Conservation (phyloP, 768 basidiomycete species). For the Leccinum barrowsii region DNA sequence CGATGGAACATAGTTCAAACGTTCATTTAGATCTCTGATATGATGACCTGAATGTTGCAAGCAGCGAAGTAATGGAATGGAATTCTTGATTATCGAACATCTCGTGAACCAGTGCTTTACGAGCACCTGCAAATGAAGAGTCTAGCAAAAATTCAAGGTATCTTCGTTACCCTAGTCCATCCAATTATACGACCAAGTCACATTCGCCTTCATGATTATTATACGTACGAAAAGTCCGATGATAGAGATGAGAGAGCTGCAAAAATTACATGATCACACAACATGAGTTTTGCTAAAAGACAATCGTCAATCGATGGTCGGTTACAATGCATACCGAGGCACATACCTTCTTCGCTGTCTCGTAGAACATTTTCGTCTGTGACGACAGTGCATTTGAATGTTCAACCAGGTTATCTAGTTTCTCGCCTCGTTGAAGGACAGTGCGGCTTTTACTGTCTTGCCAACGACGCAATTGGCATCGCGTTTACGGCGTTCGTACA, state of each 20-base stretch:
- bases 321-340: not conserved
- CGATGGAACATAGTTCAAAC: no score
- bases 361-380: slow-evolving; percentile 98
- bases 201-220: slow-evolving; percentile 5
- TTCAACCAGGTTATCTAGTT: slow-evolving; percentile 92
- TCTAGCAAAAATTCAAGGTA: not conserved
- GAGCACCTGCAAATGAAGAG: not conserved
- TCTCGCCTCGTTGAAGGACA: slow-evolving; percentile 93
- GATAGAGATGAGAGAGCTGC: slow-evolving; percentile 13
- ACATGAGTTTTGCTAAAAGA: slow-evolving; percentile 88
- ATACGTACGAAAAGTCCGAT: slow-evolving; percentile 20
- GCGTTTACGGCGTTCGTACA: slow-evolving; percentile 87
- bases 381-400: slow-evolving; percentile 83
- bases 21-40: no score
- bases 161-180: not conserved
- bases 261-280: slow-evolving; percentile 74
- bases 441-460: slow-evolving; percentile 51
- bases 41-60: not conserved
- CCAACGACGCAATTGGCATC: slow-evolving; percentile 84
- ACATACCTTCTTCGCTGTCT: slow-evolving; percentile 96
- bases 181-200: not conserved
- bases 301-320: slow-evolving; percentile 7
- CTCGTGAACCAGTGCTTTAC: not conserved
- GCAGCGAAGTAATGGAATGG: slow-evolving; percentile 1
- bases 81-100: not conserved